Evolutionary conservation across 345 rosid species (phyloP).

Genomic region (Salix udensis): DNA sequence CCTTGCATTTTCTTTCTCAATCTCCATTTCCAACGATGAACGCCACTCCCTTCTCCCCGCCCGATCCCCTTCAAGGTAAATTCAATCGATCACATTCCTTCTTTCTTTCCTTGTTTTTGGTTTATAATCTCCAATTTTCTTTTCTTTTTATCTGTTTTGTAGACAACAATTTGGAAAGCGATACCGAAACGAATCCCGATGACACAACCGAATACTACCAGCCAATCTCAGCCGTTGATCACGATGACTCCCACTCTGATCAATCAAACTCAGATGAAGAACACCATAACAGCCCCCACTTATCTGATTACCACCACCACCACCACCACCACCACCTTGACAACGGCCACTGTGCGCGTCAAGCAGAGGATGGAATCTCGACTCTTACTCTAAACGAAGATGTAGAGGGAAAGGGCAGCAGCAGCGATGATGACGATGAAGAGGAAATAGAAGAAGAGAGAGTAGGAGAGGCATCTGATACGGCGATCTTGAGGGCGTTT

Average conservation of each 20-base stretch:
- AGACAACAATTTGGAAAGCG: slow-evolving; percentile 58
- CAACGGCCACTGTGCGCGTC: slow-evolving; percentile 40
- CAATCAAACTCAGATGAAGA: slow-evolving; percentile 33
- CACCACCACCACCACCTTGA: slow-evolving; percentile 22
- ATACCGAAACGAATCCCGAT: slow-evolving; percentile 59
- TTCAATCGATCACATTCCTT: neutral
- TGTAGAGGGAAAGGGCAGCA: slow-evolving; percentile 36
- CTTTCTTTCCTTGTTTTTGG: neutral
- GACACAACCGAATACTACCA: slow-evolving; percentile 64
- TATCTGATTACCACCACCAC: neutral
- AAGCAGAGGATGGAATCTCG: slow-evolving; percentile 45
- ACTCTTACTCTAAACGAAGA: slow-evolving; percentile 42
- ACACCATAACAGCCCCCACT: neutral
- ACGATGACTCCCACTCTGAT: slow-evolving; percentile 17
- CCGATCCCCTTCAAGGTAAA: neutral
- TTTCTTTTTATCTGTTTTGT: slow-evolving; percentile 6
- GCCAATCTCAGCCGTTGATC: slow-evolving; percentile 61
- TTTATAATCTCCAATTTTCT: neutral
- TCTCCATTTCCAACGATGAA: neutral
- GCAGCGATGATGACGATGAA: slow-evolving; percentile 30
- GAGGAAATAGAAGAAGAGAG: slow-evolving; percentile 40
- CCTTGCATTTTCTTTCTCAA: neutral
- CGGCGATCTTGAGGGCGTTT: slow-evolving; percentile 47
- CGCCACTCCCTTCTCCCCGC: neutral
- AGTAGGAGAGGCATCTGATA: slow-evolving; percentile 34